These are phyloP conservation scores for Panellus pusillus DNA, from an alignment of 768 basidiomycete genomes.

Conservation along the genomic window DNA sequence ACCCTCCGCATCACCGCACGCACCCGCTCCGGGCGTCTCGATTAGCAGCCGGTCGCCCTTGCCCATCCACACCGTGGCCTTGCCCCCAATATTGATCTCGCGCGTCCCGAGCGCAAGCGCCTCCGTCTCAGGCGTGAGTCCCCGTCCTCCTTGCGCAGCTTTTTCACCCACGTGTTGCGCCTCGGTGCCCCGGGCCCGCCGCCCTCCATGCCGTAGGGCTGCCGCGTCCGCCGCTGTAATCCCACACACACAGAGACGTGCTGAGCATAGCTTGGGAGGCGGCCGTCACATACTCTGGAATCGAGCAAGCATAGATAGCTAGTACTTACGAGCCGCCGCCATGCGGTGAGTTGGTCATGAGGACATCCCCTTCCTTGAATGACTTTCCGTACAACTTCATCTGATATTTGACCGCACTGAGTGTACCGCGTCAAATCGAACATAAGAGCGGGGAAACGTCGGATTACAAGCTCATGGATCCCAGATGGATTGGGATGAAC, in stretches of 20 bases:
- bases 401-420: constrained; percentile 89
- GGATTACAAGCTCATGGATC: constrained; percentile 88
- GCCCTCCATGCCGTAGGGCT: constrained; percentile 85
- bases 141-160: constrained; percentile 62
- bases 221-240: too few relatives aligned
- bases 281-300: too few relatives aligned
- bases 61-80: constrained; percentile 85
- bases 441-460: background rate
- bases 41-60: constrained; percentile 80
- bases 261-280: too few relatives aligned
- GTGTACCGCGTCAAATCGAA: background rate
- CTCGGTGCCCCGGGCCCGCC: constrained; percentile 72
- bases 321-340: constrained; percentile 81
- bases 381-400: constrained; percentile 71
- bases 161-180: constrained; percentile 86
- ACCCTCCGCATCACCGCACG: constrained; percentile 60
- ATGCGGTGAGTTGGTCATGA: constrained; percentile 89
- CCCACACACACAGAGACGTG: too few relatives aligned
- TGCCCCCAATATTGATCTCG: constrained; percentile 95
- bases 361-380: constrained; percentile 86
- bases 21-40: constrained; percentile 91
- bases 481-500: constrained; percentile 84
- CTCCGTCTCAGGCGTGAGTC: too few relatives aligned
- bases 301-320: too few relatives aligned
- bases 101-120: too few relatives aligned